These are phyloP conservation scores for Trichoderma simmonsii DNA, from an alignment of 2,329 filamentous ascomycete genomes.

Conservation along the genomic window DNA sequence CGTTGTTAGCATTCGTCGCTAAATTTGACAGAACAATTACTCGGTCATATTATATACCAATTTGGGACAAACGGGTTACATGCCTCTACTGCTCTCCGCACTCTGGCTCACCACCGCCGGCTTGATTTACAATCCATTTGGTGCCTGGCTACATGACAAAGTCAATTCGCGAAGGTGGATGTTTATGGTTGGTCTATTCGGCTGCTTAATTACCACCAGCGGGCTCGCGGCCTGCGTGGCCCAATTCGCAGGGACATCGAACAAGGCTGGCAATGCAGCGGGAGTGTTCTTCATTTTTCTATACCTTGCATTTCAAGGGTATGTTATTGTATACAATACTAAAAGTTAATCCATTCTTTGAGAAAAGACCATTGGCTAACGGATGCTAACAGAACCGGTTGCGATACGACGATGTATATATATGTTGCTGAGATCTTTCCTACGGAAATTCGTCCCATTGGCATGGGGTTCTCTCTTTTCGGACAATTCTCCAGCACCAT, in stretches of 20 bases:
- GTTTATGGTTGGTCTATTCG: background rate
- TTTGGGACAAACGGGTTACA: background rate
- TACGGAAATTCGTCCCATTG: background rate
- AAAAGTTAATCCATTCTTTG: background rate
- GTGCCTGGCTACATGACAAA: background rate
- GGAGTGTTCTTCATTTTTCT: background rate
- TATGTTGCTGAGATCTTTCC: background rate
- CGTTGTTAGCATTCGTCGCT: background rate
- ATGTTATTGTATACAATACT: background rate
- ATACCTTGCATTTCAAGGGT: background rate
- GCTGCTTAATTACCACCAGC: background rate
- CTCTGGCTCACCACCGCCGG: background rate
- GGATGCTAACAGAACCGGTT: background rate
- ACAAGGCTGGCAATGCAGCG: background rate
- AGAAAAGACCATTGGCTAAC: background rate
- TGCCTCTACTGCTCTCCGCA: background rate
- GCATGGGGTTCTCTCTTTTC: background rate
- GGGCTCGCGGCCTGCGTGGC: background rate
- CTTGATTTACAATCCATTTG: background rate
- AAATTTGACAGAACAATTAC: background rate
- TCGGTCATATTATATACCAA: background rate
- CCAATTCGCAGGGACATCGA: background rate
- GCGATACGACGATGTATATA: background rate
- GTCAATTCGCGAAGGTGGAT: background rate
- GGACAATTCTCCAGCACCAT: background rate